A percentile compares a stretch with the other conserved stretches of the same genome.
Conservation (phyloP, 2,329 filamentous ascomycete genomes). For the Diaporthe ilicicola region DNA sequence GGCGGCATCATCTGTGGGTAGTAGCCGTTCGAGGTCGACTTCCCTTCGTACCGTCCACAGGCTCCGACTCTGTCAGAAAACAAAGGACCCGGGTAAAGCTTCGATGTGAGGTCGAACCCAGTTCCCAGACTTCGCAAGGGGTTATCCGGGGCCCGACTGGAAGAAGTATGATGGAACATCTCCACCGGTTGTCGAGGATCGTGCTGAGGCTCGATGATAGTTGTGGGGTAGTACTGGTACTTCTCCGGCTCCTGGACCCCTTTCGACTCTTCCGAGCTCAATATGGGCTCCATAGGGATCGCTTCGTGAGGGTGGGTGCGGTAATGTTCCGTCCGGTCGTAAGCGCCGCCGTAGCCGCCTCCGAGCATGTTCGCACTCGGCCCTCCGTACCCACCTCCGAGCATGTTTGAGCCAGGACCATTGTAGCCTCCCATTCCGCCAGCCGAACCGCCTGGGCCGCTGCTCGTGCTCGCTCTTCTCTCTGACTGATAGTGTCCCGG, state of each 20-base stretch:
- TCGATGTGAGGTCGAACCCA: slow-evolving; percentile 45
- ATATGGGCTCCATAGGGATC: slow-evolving; percentile 58
- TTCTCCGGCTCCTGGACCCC: slow-evolving; percentile 57
- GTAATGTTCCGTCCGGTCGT: slow-evolving; percentile 54
- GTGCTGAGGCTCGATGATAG: slow-evolving; percentile 58
- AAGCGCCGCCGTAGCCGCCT: slow-evolving; percentile 46
- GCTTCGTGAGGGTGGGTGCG: slow-evolving; percentile 58
- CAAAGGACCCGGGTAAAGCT: slow-evolving; percentile 53
- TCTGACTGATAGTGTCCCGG: slow-evolving; percentile 83
- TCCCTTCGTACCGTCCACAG: slow-evolving; percentile 63
- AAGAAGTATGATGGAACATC: slow-evolving; percentile 52
- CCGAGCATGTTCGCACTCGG: slow-evolving; percentile 50
- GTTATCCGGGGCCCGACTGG: slow-evolving; percentile 44
- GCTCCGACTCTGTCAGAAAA: slow-evolving; percentile 47
- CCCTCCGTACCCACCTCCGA: slow-evolving; percentile 50
- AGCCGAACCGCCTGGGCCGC: slow-evolving; percentile 71
- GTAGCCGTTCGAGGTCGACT: slow-evolving; percentile 59
- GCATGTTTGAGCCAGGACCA: slow-evolving; percentile 44
- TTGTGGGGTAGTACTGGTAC: slow-evolving; percentile 63
- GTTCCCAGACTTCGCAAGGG: slow-evolving; percentile 43
- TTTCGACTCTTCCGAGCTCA: slow-evolving; percentile 61
- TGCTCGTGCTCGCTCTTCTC: slow-evolving; percentile 72
- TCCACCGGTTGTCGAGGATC: slow-evolving; percentile 57
- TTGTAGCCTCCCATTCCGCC: slow-evolving; percentile 64
- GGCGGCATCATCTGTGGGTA: slow-evolving; percentile 60